Evolutionary conservation across 805 yeast genomes (phyloP).

Genomic region (Priceomyces melissophilus): DNA sequence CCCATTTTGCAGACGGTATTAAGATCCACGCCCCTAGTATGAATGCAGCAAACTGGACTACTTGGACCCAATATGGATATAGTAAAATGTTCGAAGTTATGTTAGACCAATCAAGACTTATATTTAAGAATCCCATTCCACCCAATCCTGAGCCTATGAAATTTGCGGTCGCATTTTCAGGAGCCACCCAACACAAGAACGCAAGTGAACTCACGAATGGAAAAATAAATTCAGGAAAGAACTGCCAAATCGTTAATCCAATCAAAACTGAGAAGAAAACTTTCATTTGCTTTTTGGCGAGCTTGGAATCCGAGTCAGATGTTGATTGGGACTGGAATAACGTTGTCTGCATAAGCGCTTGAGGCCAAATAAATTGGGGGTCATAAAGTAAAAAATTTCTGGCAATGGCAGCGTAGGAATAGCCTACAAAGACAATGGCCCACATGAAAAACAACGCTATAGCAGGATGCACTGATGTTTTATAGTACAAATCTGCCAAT

Average conservation of each 20-base stretch:
- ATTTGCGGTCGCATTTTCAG: conserved; percentile 35
- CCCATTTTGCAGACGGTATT: conserved; percentile 48
- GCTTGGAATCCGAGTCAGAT: conserved; percentile 13
- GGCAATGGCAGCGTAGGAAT: conserved; percentile 52
- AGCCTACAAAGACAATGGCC: conserved; percentile 51
- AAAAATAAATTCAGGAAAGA: conserved; percentile 46
- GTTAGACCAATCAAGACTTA: conserved; percentile 52
- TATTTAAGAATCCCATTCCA: conserved; percentile 48
- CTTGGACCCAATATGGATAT: conserved; percentile 52
- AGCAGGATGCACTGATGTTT: conserved; percentile 29
- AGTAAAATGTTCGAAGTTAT: conserved; percentile 49
- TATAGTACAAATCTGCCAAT: conserved; percentile 44
- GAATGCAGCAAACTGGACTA: conserved; percentile 46
- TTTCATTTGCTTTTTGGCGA: conserved; percentile 29
- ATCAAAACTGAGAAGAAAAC: conserved; percentile 34
- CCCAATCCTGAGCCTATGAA: conserved; percentile 53
- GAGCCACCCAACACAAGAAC: conserved; percentile 48
- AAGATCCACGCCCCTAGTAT: conserved; percentile 46
- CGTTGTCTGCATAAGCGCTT: conserved; percentile 51
- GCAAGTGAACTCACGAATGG: conserved; percentile 51
- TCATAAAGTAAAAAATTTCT: conserved; percentile 44
- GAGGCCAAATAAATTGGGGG: conserved; percentile 49
- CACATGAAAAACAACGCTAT: conserved; percentile 47
- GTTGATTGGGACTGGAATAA: conserved; percentile 31
- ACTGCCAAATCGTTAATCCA: conserved; percentile 43